Percentiles rank a stretch among this genome's conserved stretches.
These are phyloP conservation scores for Scutellaria barbata DNA, from an alignment of 257 asterid species.

Conservation along the genomic window DNA sequence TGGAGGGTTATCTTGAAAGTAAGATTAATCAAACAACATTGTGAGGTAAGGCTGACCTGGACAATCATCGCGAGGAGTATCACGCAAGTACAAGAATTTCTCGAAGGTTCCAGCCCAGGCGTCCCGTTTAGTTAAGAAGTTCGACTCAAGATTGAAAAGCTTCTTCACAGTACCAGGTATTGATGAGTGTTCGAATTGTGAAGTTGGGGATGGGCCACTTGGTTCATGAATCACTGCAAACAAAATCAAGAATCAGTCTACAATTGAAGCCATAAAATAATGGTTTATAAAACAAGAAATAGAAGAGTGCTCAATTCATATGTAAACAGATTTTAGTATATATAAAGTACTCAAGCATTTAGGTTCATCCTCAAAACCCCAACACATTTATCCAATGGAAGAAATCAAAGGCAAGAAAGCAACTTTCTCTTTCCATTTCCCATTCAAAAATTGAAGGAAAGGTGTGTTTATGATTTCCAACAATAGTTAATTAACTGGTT, in stretches of 20 bases:
- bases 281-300: not conserved
- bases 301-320: conserved; percentile 2
- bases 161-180: conserved; percentile 94
- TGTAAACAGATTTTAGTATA: not conserved
- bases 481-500: not conserved
- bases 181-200: conserved; percentile 94
- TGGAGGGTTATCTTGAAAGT: not conserved
- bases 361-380: not conserved
- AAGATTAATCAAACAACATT: conserved; percentile 21
- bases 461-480: not conserved
- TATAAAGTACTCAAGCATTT: not conserved
- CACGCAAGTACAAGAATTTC: conserved; percentile 63
- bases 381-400: not conserved
- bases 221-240: conserved; percentile 89
- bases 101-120: conserved; percentile 99
- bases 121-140: conserved; percentile 89
- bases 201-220: conserved; percentile 79
- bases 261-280: not conserved
- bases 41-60: conserved; percentile 66
- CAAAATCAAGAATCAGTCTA: conserved; percentile 17
- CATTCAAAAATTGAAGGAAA: too few species aligned
- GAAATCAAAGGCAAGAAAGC: too few species aligned
- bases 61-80: conserved; percentile 89
- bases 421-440: too few species aligned
- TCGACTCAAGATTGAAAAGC: conserved; percentile 79